Evolutionary conservation across 306 rosid species (phyloP).

Genomic region (Astragalus glycyphyllos): DNA sequence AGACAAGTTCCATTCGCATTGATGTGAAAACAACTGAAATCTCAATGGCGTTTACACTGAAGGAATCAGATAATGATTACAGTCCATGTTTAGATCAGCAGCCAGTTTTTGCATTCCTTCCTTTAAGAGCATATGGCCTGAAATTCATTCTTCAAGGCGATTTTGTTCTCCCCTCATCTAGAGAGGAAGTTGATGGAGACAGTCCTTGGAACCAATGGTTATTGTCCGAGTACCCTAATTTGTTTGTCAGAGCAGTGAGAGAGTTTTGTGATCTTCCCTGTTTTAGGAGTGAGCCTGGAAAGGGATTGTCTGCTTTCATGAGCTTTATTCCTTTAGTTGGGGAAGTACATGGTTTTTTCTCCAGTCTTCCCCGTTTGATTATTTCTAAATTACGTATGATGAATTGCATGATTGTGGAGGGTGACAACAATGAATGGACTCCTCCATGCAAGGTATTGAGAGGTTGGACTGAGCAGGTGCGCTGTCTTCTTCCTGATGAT

Average conservation of each 20-base stretch:
- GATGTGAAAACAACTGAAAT: constrained; percentile 83
- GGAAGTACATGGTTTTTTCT: constrained; percentile 95
- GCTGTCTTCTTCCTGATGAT: constrained; percentile 64
- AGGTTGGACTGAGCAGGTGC: constrained; percentile 88
- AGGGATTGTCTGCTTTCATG: constrained; percentile 88
- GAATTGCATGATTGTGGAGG: constrained; percentile 84
- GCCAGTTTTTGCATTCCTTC: constrained; percentile 97
- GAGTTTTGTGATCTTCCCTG: constrained; percentile 83
- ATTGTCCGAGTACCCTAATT: constrained; percentile 83
- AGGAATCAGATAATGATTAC: constrained; percentile 65
- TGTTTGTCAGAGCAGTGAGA: constrained; percentile 77
- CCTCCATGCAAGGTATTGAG: constrained; percentile 90
- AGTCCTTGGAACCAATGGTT: constrained; percentile 98
- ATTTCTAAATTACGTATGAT: constrained; percentile 72
- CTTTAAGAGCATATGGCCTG: constrained; percentile 87
- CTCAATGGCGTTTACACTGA: constrained; percentile 85
- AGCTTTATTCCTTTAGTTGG: constrained; percentile 90
- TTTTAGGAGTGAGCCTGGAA: constrained; percentile 75
- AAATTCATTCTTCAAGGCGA: constrained; percentile 95
- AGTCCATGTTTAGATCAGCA: constrained; percentile 71
- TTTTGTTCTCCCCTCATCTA: constrained; percentile 96
- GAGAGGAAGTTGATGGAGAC: constrained; percentile 98
- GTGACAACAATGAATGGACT: constrained; percentile 66
- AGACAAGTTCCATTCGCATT: constrained; percentile 58
- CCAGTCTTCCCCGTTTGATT: constrained; percentile 82